Base-by-base conservation (phyloP, 495 filamentous ascomycete genomes). In the Hamigera avellanea region DNA sequence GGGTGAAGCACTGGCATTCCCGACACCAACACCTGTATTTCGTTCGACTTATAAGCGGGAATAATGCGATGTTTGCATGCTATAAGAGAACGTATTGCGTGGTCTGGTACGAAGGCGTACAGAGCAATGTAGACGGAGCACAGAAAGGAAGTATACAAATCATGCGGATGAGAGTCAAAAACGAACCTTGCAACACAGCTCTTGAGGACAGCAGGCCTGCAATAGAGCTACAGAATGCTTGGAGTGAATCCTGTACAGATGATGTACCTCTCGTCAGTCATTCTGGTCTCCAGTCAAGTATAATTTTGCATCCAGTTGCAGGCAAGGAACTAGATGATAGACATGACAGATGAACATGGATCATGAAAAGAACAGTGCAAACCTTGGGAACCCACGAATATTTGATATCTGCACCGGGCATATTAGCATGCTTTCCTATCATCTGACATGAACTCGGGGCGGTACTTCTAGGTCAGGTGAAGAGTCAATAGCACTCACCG, bases 181-280 rank as follows among this genome's bases (percentile, higher is more conserved):
- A 37, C 42, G 19, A 50, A 72, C 87, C 88, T 75, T 93, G 76
- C 27, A 98, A 71, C 2, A 95, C 86, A 1, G 91, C 91, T 45
- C 91, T 72, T 32, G 83, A 91, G 28, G 86, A 81, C 23, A 98
- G 64, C 7, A 98, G 67, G 2, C 86, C 82, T 3, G 87, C 86
- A 43, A 98, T 93, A 33, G 86, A 91, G 50, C 83, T 91, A 36
- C 84, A 83, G 60, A 98, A 98, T 21, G 91, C 91, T 61, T 95
- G 91, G 5, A 98, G 69, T 0, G 89, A 95, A 67, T 98, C 91
- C 81, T 87, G 12, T 23, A 33, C 17, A 17, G 5, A 30, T 30
- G 27, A 12, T 17, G 5, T n/a, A n/a, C n/a, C n/a, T n/a, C n/a
- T n/a, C 28, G 17, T 32, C 15, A 32, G 30, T 16, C 10, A 16